These are phyloP conservation scores for Onygenales sp. DNA, from an alignment of 2,329 filamentous ascomycete genomes.

Conservation along the genomic window DNA sequence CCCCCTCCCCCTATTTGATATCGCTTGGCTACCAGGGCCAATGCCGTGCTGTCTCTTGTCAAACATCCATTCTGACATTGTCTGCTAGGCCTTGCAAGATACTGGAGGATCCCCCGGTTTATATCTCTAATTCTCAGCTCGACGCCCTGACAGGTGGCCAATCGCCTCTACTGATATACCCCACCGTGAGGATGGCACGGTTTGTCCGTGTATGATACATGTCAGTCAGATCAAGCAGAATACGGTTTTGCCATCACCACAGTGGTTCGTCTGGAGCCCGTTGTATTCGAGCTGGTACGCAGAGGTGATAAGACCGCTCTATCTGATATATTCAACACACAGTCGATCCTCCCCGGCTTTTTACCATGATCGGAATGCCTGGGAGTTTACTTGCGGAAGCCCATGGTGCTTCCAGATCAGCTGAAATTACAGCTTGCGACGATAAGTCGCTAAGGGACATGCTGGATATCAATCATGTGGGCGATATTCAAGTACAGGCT, in stretches of 20 bases:
- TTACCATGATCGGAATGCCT: background rate
- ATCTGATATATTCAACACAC: background rate
- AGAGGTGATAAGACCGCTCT: background rate
- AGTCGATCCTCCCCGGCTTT: background rate
- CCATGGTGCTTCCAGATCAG: background rate
- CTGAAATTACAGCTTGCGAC: background rate
- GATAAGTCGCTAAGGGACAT: background rate
- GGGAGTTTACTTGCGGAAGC: background rate
- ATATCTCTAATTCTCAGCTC: conserved; percentile 1
- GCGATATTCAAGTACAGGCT: background rate
- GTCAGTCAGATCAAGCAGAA: background rate
- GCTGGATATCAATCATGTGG: background rate
- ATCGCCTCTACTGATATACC: background rate
- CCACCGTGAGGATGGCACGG: background rate
- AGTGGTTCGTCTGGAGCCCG: background rate
- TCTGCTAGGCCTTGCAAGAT: background rate
- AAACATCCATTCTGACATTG: background rate
- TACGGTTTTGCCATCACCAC: background rate
- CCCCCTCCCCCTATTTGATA: background rate
- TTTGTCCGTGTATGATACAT: background rate
- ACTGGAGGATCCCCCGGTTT: background rate
- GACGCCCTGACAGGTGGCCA: background rate
- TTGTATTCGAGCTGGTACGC: background rate
- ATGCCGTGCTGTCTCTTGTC: background rate
- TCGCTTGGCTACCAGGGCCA: background rate